Evolutionary conservation across 2,329 filamentous ascomycete species (phyloP).

Genomic region (Nakataea oryzae): DNA sequence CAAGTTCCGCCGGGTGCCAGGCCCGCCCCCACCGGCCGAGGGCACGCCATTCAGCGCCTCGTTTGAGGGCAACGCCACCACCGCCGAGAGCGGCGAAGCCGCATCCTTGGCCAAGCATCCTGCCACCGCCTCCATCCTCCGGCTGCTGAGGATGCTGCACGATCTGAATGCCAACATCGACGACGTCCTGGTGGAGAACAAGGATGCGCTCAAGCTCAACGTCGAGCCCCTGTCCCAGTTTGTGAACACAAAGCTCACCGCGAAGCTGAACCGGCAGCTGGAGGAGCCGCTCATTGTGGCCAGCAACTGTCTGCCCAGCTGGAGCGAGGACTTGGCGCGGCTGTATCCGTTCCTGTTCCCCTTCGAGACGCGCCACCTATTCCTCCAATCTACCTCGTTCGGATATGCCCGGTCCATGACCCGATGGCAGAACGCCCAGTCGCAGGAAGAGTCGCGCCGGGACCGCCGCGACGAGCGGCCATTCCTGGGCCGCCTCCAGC

Average conservation of each 20-base stretch:
- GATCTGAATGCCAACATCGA: constrained; percentile 89
- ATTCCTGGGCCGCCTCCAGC: constrained; percentile 81
- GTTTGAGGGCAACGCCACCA: constrained; percentile 26
- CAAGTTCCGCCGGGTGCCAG: constrained; percentile 78
- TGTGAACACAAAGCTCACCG: constrained; percentile 96
- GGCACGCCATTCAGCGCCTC: constrained; percentile 48
- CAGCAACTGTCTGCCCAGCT: constrained; percentile 88
- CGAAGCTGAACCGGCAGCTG: constrained; percentile 91
- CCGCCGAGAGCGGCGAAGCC: constrained; percentile 40
- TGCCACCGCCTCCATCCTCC: constrained; percentile 76
- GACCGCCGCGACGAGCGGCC: constrained; percentile 84
- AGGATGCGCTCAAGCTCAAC: constrained; percentile 58
- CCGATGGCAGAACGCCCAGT: constrained; percentile 89
- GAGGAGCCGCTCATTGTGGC: constrained; percentile 96
- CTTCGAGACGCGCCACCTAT: constrained; percentile 93
- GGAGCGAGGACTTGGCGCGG: constrained; percentile 90
- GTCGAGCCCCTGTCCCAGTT: constrained; percentile 85
- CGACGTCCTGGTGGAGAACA: constrained; percentile 74
- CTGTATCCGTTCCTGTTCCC: constrained; percentile 96
- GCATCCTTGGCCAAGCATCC: constrained; percentile 74
- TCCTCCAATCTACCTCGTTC: constrained; percentile 95
- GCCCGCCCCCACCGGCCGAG: constrained; percentile 64
- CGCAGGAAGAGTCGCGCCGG: constrained; percentile 67
- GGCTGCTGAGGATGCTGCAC: constrained; percentile 80
- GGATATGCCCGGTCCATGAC: constrained; percentile 97